phyloP scores from a whole-genome alignment of 75 land plant species.

The Sequoia sempervirens region DNA sequence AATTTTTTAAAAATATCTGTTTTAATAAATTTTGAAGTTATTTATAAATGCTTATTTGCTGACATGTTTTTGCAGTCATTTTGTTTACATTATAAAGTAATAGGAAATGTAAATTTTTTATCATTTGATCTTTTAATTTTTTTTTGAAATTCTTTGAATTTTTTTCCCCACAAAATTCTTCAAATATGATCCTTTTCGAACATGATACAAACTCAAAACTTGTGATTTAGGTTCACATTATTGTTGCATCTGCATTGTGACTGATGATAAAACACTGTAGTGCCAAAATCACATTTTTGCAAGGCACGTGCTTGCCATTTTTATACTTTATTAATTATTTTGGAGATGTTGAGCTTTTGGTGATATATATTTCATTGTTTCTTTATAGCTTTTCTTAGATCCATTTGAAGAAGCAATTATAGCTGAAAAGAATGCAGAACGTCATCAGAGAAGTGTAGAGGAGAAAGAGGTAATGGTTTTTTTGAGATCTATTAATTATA shows the following conservation, averaged over 20 bases:
- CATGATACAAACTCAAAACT: neutral
- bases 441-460: constrained; percentile 66
- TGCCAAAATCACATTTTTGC: neutral
- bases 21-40: neutral
- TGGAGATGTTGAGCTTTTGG: neutral
- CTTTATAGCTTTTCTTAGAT: constrained; percentile 60
- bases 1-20: no score
- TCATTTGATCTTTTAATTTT: neutral
- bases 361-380: neutral
- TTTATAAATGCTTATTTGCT: neutral
- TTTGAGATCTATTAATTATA: neutral
- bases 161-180: neutral
- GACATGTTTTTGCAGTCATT: neutral
- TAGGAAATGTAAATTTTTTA: neutral
- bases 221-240: neutral
- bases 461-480: constrained; percentile 56
- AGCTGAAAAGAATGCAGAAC: constrained; percentile 56
- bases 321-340: neutral
- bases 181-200: neutral
- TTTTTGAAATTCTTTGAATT: neutral
- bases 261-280: neutral
- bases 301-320: neutral
- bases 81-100: neutral
- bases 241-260: neutral
- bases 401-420: constrained; percentile 79